Conservation (phyloP, 2,329 filamentous ascomycete species). For the Hypoxylon sp. region DNA sequence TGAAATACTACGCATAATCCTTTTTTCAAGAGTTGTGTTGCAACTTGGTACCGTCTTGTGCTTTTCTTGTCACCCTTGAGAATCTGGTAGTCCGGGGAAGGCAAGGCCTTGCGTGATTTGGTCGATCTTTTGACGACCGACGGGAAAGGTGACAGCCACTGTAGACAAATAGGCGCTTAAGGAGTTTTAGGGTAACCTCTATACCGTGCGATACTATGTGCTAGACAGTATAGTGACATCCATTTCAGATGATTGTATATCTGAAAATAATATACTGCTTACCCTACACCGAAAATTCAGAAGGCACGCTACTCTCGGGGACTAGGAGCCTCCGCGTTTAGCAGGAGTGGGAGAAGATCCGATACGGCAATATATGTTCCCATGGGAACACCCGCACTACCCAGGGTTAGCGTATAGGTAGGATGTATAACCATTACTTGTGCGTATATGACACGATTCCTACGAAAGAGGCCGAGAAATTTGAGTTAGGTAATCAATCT, state of each 20-base stretch:
- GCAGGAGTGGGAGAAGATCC: conserved; percentile 24
- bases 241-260: conserved; percentile 16
- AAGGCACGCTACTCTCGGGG: conserved; percentile 27
- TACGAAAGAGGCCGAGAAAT: conserved; percentile 21
- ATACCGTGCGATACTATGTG: conserved; percentile 12
- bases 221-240: neutral
- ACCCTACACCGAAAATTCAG: conserved; percentile 23
- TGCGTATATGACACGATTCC: conserved; percentile 12
- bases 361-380: conserved; percentile 40
- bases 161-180: conserved; percentile 36
- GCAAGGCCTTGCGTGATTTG: conserved; percentile 39
- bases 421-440: conserved; percentile 15
- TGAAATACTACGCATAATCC: conserved; percentile 26
- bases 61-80: conserved; percentile 19
- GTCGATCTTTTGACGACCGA: conserved; percentile 32
- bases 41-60: conserved; percentile 28
- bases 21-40: conserved; percentile 25
- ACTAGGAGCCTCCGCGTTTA: conserved; percentile 17
- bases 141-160: conserved; percentile 31
- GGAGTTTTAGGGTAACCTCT: conserved; percentile 12
- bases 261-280: conserved; percentile 25
- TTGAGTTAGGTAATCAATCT: conserved; percentile 21
- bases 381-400: conserved; percentile 26
- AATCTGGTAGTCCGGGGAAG: conserved; percentile 35
- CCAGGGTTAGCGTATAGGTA: conserved; percentile 25